Base-by-base conservation (phyloP, 2,329 filamentous ascomycete genomes). In the Rutstroemia sydowiana region DNA sequence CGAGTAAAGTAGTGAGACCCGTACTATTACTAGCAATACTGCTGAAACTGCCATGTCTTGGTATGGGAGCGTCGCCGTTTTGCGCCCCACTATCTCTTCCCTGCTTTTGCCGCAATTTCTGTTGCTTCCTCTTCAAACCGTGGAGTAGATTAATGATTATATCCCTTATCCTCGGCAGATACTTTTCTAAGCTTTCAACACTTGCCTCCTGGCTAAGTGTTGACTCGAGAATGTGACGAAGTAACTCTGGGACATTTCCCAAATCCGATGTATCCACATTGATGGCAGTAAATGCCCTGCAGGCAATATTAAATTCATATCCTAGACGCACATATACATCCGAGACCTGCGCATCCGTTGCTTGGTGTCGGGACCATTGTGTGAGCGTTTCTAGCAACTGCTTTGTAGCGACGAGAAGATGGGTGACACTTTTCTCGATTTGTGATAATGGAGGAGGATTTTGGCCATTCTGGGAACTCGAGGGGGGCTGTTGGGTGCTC, bases 271-370 rank as follows among this genome's bases (percentile, higher is more conserved):
- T 96, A 64, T 98, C 93, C 57, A 98, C 93, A 56, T 95, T 93
- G 65, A 98, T 98, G 53, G 91, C 89, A 63, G 88, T 89, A 71
- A 98, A 98, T 56, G 93, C 92, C 51, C 93, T 86, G 69, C 92
- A 97, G 26, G 93, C 93, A 74, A 98, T 93, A 71, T 98, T 98
- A 77, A 98, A 98, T 71, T 98, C 93, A 71, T 98, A 98, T 43
- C 93, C 93, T 56, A 98, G 75, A 55, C 93, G 86, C 55, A 98
- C 93, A 67, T 98, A 98, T 62, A 98, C 93, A 68, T 98, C 93
- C 11, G 93, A 97, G 54, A 98, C 93, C 68, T 97, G 88, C 56
- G 85, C 87, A 71, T 98, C 93, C 57, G 89, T 91, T 50, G 93
- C 91, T 63, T 87, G 84, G 56, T 88, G 86, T 52, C 92, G 88